These are phyloP conservation scores for Symmetrospora coprosmae DNA, from an alignment of 768 basidiomycete genomes.

Conservation along the genomic window DNA sequence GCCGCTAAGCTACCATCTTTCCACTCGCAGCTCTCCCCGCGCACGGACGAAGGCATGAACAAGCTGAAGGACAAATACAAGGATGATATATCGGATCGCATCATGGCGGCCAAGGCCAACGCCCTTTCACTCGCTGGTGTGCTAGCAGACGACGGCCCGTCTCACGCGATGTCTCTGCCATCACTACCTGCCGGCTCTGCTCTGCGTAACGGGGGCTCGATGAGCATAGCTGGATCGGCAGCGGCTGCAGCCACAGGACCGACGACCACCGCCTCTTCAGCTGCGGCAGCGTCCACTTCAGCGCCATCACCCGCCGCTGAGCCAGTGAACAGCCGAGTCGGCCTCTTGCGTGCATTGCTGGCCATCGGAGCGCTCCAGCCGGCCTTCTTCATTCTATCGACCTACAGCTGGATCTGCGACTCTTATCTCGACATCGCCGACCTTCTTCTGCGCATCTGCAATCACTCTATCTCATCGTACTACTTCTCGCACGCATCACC, in stretches of 20 bases:
- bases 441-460: slow-evolving; percentile 61
- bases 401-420: slow-evolving; percentile 72
- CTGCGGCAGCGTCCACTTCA: not conserved
- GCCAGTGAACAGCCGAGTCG: slow-evolving; percentile 58
- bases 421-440: slow-evolving; percentile 72
- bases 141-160: slow-evolving; percentile 36
- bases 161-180: not conserved
- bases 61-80: slow-evolving; percentile 53
- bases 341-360: slow-evolving; percentile 63
- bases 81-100: slow-evolving; percentile 49
- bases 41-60: slow-evolving; percentile 63
- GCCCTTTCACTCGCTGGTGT: slow-evolving; percentile 75
- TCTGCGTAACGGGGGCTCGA: no score
- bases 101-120: slow-evolving; percentile 46
- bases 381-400: slow-evolving; percentile 60
- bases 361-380: slow-evolving; percentile 69
- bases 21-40: slow-evolving; percentile 46
- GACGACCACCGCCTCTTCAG: not conserved
- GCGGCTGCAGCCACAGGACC: not conserved
- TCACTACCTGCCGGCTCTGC: no score
- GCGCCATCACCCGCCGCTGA: not conserved
- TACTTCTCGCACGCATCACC: slow-evolving; percentile 40
- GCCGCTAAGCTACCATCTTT: not conserved
- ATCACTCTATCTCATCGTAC: slow-evolving; percentile 53
- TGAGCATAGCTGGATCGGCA: slow-evolving; percentile 1